Conservation (phyloP, 208 protist species). For the Crithidia bombi region DNA sequence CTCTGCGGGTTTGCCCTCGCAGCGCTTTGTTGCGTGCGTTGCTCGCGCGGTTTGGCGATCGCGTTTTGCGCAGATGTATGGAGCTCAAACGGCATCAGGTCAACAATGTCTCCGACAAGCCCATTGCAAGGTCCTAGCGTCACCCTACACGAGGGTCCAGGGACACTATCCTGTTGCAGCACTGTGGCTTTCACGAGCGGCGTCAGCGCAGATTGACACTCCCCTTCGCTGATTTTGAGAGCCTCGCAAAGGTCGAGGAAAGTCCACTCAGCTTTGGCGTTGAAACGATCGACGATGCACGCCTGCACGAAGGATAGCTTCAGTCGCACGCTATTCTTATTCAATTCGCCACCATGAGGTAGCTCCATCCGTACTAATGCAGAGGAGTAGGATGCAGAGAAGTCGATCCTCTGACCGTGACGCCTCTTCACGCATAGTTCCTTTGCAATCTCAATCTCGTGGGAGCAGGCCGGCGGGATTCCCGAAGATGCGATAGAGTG, state of each 20-base stretch:
- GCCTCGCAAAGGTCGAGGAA: conserved; percentile 37
- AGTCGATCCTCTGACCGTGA: conserved; percentile 35
- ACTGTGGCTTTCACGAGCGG: conserved; percentile 31
- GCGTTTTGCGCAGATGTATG: conserved; percentile 11
- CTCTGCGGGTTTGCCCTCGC: conserved; percentile 25
- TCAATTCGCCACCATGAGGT: not conserved
- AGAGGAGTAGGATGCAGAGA: conserved; percentile 39
- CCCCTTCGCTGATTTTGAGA: conserved; percentile 23
- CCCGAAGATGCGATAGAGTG: not conserved
- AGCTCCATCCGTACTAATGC: conserved; percentile 29
- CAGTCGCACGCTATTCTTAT: conserved; percentile 19
- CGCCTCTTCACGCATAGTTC: conserved; percentile 13
- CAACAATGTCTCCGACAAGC: conserved; percentile 13
- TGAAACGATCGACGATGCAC: conserved; percentile 51
- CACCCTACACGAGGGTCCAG: conserved; percentile 6
- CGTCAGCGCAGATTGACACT: conserved; percentile 30
- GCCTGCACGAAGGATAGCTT: conserved; percentile 48
- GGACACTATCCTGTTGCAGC: conserved; percentile 9
- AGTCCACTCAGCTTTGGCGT: conserved; percentile 39
- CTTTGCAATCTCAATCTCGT: conserved; percentile 18
- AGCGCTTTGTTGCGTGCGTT: conserved; percentile 15
- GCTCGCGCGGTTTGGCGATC: conserved; percentile 15
- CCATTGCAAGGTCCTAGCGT: conserved; percentile 17
- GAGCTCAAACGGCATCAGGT: conserved; percentile 36
- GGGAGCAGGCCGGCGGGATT: conserved; percentile 5